Conservation (phyloP, 2,329 filamentous ascomycete species). For the Aspergillus sp. region DNA sequence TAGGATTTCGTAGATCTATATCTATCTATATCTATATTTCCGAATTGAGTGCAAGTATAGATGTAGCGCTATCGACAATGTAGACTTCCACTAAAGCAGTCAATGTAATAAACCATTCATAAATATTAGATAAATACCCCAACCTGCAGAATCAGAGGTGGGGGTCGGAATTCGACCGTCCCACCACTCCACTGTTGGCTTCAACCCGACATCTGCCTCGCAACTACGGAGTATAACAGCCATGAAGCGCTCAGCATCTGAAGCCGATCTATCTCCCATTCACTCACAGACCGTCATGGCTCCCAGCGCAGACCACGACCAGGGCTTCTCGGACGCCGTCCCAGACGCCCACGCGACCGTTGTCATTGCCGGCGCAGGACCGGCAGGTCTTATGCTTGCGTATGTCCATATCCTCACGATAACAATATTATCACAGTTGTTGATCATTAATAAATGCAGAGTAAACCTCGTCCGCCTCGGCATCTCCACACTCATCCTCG, state of each 20-base stretch:
- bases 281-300: conserved; percentile 28
- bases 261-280: conserved; percentile 18
- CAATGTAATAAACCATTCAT: too few relatives aligned
- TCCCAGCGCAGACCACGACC: conserved; percentile 25
- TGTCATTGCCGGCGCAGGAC: conserved; percentile 44
- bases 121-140: too few relatives aligned
- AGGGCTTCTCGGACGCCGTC: conserved; percentile 23
- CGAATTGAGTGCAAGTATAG: too few relatives aligned
- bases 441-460: conserved; percentile 27
- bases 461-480: conserved; percentile 64
- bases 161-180: background rate
- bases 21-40: too few relatives aligned
- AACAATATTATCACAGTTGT: too few relatives aligned
- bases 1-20: background rate
- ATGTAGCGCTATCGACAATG: too few relatives aligned
- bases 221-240: background rate
- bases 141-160: background rate
- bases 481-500: conserved; percentile 64
- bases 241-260: conserved; percentile 29
- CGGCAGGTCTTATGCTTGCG: conserved; percentile 47
- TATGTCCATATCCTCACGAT: conserved; percentile 17
- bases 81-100: too few relatives aligned
- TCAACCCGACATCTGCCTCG: background rate
- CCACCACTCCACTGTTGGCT: conserved; percentile 17
- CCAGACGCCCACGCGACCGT: conserved; percentile 25